These are phyloP conservation scores for Dalbergia cultrata DNA, from an alignment of 306 rosid species.

Conservation along the genomic window DNA sequence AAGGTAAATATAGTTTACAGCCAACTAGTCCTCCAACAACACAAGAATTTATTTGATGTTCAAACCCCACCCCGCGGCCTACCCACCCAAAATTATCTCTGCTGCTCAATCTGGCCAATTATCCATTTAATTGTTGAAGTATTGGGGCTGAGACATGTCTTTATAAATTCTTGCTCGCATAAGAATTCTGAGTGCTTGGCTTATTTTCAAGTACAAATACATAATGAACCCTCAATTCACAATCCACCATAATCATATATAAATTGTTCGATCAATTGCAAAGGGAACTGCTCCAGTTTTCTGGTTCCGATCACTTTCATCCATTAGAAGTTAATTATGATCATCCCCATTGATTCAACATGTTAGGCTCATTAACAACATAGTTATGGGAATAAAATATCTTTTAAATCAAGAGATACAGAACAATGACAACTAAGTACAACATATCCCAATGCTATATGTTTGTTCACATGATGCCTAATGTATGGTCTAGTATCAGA, in stretches of 20 bases:
- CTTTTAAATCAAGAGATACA: not conserved
- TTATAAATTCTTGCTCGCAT: not conserved
- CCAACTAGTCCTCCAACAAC: too few species aligned
- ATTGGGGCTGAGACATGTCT: too few species aligned
- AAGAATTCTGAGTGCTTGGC: not conserved
- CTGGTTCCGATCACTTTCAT: not conserved
- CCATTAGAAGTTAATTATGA: not conserved
- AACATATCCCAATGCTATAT: not conserved
- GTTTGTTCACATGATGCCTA: not conserved
- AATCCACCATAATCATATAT: not conserved
- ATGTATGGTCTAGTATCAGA: not conserved
- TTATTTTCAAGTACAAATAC: not conserved
- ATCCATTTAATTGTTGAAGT: too few species aligned
- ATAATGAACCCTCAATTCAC: not conserved
- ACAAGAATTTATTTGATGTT: too few species aligned
- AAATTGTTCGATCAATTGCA: not conserved
- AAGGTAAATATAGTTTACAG: too few species aligned
- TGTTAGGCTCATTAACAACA: not conserved
- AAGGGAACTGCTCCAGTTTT: not conserved
- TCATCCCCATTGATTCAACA: not conserved
- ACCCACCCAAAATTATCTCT: too few species aligned
- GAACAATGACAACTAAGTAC: not conserved
- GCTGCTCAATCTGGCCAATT: too few species aligned
- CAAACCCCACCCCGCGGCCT: too few species aligned
- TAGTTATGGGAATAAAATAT: not conserved